A percentile compares a stretch with the other conserved stretches of the same genome.
Conservation (phyloP, 257 asterid species). For the Solanum stenotomum region DNA sequence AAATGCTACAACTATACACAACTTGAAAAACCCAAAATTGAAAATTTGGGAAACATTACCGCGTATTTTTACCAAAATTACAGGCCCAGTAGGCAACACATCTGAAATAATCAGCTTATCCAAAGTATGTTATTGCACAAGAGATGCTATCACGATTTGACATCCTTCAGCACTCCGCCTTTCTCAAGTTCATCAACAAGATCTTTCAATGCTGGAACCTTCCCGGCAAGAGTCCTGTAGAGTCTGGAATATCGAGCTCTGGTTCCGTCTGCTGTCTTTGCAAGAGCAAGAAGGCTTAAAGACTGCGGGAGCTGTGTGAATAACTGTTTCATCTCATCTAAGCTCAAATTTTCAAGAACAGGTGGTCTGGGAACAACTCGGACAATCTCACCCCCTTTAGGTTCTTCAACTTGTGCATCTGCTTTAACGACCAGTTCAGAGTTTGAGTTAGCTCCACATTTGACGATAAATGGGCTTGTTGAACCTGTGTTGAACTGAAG, state of each 20-base stretch:
- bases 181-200: constrained; percentile 83
- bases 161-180: constrained; percentile 79
- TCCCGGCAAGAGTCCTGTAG: constrained; percentile 91
- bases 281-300: constrained; percentile 78
- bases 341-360: constrained; percentile 57
- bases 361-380: constrained; percentile 85
- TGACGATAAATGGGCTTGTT: constrained; percentile 79
- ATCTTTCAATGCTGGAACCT: constrained; percentile 94
- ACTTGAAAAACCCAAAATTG: not conserved
- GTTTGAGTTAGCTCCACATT: constrained; percentile 94
- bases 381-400: constrained; percentile 87
- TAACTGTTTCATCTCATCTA: constrained; percentile 67
- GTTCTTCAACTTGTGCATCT: constrained; percentile 79
- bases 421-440: constrained; percentile 90
- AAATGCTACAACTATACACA: not conserved
- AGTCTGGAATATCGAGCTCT: constrained; percentile 95
- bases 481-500: constrained; percentile 95
- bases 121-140: not conserved
- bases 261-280: constrained; percentile 93
- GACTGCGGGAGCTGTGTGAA: constrained; percentile 83
- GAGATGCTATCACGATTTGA: constrained; percentile 21
- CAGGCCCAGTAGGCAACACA: not conserved
- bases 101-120: not conserved
- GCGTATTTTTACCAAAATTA: not conserved
- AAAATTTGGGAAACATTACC: not conserved